Percentiles rank a stretch among this genome's conserved stretches.
Conservation (phyloP, 805 yeast species). For the Monosporozyma solicola region DNA sequence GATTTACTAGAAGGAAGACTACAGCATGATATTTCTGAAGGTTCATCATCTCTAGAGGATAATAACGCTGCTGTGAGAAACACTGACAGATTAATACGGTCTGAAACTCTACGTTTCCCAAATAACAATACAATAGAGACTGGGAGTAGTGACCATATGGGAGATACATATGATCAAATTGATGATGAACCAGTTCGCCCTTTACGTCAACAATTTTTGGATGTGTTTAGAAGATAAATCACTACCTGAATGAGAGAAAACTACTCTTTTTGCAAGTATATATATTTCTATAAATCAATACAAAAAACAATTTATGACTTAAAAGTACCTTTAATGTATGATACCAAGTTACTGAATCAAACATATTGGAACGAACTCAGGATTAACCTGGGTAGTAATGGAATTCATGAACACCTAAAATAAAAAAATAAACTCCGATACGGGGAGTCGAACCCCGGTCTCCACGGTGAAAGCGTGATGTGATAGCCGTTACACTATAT, state of each 20-base stretch:
- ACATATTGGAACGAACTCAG: no score
- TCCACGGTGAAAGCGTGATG: constrained; percentile 18
- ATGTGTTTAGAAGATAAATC: constrained; percentile 43
- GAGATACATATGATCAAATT: constrained; percentile 14
- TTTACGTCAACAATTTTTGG: constrained; percentile 50
- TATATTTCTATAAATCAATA: neutral
- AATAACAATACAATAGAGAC: neutral
- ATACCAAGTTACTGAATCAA: no score
- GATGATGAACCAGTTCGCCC: constrained; percentile 55
- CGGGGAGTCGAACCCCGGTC: constrained; percentile 20
- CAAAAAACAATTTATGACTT: neutral
- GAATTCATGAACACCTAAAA: neutral
- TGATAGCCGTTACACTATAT: constrained; percentile 13
- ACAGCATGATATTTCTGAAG: neutral
- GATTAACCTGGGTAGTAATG: no score
- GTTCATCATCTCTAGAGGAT: neutral
- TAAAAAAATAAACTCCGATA: constrained; percentile 11
- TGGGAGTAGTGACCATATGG: neutral
- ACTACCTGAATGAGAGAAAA: no score
- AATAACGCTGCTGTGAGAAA: neutral
- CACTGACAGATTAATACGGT: neutral
- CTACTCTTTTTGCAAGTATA: neutral
- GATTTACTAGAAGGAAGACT: neutral
- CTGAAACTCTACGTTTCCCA: neutral
- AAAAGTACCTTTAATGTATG: no score